These are phyloP conservation scores for Cucurbita ficifolia DNA, from an alignment of 306 rosid species.

Conservation along the genomic window DNA sequence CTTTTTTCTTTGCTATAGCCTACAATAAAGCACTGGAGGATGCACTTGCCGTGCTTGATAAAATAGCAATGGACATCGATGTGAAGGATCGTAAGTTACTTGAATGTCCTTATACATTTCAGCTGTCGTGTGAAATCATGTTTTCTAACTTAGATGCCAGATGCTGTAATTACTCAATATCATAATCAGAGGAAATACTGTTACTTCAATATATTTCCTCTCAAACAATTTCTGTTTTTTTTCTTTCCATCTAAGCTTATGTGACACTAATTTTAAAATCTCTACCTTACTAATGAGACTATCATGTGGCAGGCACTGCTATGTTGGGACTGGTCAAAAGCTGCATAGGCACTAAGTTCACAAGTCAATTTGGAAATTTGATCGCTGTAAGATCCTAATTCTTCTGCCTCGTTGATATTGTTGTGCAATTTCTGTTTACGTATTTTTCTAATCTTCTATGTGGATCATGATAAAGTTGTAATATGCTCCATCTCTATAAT, in stretches of 20 bases:
- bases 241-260: neutral
- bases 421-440: neutral
- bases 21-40: conserved; percentile 94
- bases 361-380: conserved; percentile 86
- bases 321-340: conserved; percentile 89
- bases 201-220: neutral
- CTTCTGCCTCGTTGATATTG: neutral
- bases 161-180: neutral
- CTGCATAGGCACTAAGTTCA: conserved; percentile 86
- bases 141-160: neutral
- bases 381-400: conserved; percentile 68
- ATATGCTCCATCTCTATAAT: neutral
- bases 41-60: conserved; percentile 81
- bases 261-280: neutral
- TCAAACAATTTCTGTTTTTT: neutral
- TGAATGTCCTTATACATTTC: neutral
- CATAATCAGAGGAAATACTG: neutral
- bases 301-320: conserved; percentile 48
- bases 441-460: neutral
- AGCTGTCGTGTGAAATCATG: neutral
- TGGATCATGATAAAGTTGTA: neutral
- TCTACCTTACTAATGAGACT: neutral
- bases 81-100: conserved; percentile 66
- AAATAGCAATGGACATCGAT: conserved; percentile 81
- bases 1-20: conserved; percentile 34